Evolutionary conservation across 106 monocot species (phyloP).

Genomic region (Ottelia alismoides): DNA sequence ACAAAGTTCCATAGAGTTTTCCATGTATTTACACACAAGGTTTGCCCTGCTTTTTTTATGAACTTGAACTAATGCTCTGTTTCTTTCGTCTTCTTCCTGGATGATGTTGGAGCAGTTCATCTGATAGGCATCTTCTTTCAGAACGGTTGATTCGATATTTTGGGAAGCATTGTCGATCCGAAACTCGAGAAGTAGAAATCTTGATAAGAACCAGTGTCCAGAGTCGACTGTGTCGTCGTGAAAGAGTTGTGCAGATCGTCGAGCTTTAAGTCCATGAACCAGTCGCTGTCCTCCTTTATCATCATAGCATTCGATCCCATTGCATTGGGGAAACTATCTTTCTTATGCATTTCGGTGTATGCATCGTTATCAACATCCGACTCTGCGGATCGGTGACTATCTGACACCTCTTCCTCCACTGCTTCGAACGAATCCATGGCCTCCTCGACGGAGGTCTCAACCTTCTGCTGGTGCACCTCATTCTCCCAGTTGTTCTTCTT

Average conservation of each 20-base stretch:
- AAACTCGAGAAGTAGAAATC: constrained; percentile 31
- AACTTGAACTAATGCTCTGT: too few species aligned
- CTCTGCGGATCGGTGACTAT: constrained; percentile 42
- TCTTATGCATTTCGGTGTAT: too few species aligned
- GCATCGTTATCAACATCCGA: constrained; percentile 41
- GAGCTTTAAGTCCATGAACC: constrained; percentile 42
- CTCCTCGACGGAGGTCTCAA: constrained; percentile 6
- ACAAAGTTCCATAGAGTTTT: too few species aligned
- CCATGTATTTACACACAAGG: too few species aligned
- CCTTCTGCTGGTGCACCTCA: constrained; percentile 4
- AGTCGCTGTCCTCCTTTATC: constrained; percentile 38
- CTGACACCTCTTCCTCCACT: too few species aligned
- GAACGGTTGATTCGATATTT: constrained; percentile 22
- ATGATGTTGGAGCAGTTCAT: too few species aligned
- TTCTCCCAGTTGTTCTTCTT: constrained; percentile 35
- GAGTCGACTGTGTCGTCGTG: too few species aligned
- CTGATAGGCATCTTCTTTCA: too few species aligned
- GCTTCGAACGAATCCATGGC: constrained; percentile 14
- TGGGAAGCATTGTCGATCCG: constrained; percentile 16
- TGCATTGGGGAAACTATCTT: too few species aligned
- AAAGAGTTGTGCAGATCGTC: constrained; percentile 32
- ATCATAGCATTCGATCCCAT: not conserved
- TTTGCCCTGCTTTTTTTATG: too few species aligned
- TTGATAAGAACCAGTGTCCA: constrained; percentile 5
- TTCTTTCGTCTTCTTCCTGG: too few species aligned